phyloP scores from a whole-genome alignment of 2,329 filamentous ascomycete genomes.

The Metarhizium album region DNA sequence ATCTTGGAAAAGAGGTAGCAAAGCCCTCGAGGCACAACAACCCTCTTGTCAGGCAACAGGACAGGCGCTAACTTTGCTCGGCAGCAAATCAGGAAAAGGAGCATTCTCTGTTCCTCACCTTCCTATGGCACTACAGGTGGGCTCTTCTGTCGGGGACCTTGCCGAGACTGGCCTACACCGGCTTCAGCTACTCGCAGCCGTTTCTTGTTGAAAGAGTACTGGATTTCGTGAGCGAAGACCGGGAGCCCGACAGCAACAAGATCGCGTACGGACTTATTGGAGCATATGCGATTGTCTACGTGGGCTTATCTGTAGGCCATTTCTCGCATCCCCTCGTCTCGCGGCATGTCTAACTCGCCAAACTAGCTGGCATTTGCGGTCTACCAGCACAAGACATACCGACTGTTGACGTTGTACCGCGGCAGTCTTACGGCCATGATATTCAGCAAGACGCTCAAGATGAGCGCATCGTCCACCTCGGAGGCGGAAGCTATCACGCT shows the following conservation, averaged over 20 bases:
- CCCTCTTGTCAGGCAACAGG: background rate
- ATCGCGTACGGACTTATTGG: conserved; percentile 27
- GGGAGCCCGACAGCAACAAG: conserved; percentile 14
- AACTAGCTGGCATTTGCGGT: background rate
- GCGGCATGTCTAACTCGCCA: background rate
- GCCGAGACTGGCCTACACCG: conserved; percentile 24
- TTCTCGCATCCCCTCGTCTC: background rate
- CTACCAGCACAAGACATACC: conserved; percentile 21
- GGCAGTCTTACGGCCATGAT: conserved; percentile 31
- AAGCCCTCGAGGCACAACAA: background rate
- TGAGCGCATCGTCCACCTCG: conserved; percentile 13
- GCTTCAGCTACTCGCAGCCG: conserved; percentile 31
- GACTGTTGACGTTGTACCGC: conserved; percentile 22
- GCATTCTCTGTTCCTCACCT: conserved; percentile 14
- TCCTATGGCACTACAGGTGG: conserved; percentile 16
- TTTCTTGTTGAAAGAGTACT: conserved; percentile 29
- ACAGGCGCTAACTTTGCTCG: too few species aligned
- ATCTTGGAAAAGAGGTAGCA: background rate
- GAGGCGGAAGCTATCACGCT: conserved; percentile 27
- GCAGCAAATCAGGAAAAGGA: conserved; percentile 12
- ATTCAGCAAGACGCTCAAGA: conserved; percentile 31
- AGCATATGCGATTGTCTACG: conserved; percentile 26
- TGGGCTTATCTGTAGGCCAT: conserved; percentile 26
- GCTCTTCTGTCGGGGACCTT: conserved; percentile 19
- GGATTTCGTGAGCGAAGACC: conserved; percentile 16